These are phyloP conservation scores for Moringa oleifera DNA, from an alignment of 345 rosid species.

Conservation along the genomic window DNA sequence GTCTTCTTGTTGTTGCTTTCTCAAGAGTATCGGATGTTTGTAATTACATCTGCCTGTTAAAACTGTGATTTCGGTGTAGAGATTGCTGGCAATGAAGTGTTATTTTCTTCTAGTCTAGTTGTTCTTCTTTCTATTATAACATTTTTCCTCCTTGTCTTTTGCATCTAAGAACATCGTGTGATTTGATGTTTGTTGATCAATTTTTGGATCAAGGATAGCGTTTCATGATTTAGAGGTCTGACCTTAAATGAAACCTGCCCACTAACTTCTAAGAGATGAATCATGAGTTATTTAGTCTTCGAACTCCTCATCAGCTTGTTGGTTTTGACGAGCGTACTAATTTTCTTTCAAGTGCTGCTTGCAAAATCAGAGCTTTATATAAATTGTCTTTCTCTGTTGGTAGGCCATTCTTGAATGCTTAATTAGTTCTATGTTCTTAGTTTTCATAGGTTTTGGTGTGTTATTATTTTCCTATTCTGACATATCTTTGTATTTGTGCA, in stretches of 20 bases:
- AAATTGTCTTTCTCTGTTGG: background rate
- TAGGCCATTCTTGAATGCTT: background rate
- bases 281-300: too few relatives aligned
- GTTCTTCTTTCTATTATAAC: too few relatives aligned
- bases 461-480: slow-evolving; percentile 22
- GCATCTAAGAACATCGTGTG: background rate
- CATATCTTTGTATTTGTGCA: slow-evolving; percentile 28
- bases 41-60: too few relatives aligned
- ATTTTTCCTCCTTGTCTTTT: background rate
- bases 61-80: background rate
- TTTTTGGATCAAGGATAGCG: background rate
- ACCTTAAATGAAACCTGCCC: background rate
- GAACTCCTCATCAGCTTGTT: background rate
- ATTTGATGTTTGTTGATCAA: too few relatives aligned
- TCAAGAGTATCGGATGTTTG: too few relatives aligned
- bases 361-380: background rate
- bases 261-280: too few relatives aligned
- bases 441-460: background rate
- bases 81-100: background rate
- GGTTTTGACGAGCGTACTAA: background rate
- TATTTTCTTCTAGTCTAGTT: background rate
- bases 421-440: slow-evolving; percentile 3
- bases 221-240: background rate
- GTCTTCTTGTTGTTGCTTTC: background rate
- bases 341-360: background rate